phyloP scores from a whole-genome alignment of 1,139 yeast species.

The Lodderomyces oxycetoniae region DNA sequence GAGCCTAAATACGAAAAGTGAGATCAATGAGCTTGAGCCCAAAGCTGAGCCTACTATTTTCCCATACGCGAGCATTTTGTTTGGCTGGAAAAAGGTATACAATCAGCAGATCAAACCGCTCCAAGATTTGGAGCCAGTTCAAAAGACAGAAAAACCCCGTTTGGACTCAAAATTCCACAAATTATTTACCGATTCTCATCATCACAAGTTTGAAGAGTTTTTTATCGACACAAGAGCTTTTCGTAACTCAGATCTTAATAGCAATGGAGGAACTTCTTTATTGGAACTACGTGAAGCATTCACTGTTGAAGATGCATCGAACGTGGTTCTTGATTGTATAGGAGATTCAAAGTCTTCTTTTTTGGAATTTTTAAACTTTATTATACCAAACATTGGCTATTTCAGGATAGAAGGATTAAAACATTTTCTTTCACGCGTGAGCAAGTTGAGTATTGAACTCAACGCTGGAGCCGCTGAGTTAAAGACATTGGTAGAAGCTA shows the following conservation, averaged over 20 bases:
- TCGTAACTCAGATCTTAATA: constrained; percentile 16
- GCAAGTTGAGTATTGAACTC: background rate
- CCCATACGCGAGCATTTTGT: constrained; percentile 26
- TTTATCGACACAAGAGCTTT: constrained; percentile 19
- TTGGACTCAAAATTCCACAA: no score
- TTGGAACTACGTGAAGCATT: constrained; percentile 11
- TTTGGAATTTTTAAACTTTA: constrained; percentile 16
- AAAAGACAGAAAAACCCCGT: no score
- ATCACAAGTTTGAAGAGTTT: no score
- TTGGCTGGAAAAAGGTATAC: constrained; percentile 29
- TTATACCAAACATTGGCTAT: constrained; percentile 15
- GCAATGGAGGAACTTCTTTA: constrained; percentile 16
- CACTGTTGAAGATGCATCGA: constrained; percentile 4
- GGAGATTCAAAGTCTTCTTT: constrained; percentile 2
- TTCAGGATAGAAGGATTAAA: constrained; percentile 21
- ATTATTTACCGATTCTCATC: no score
- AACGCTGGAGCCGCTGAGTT: background rate
- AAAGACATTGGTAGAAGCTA: constrained; percentile 4
- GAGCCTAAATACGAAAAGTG: constrained; percentile 11
- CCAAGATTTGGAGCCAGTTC: constrained; percentile 5
- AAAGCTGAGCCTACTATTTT: constrained; percentile 15
- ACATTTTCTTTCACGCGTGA: constrained; percentile 13
- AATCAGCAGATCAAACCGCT: constrained; percentile 20
- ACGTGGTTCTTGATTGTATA: background rate
- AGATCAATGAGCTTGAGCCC: background rate